Evolutionary conservation across 495 filamentous ascomycete species (phyloP), one percentile per base, ranked within the genome.

Genomic region (Trypethelium eluteriae): DNA sequence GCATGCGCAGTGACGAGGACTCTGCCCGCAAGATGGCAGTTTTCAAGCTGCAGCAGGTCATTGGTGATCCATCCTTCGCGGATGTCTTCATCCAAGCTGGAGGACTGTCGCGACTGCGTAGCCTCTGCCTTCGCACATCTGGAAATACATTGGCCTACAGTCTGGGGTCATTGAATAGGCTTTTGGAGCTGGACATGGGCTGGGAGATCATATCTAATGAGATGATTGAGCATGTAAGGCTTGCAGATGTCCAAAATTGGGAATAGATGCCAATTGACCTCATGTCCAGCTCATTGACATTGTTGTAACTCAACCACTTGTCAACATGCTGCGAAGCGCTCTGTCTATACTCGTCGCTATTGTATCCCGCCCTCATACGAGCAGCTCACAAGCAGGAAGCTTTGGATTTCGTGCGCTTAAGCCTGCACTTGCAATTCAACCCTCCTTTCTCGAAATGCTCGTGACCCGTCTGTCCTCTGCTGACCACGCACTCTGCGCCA

Each of bases 11-110:
- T 72, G 86, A 89, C 61, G 87, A 90, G 84, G 95, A 98, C 83
- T 90, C 90, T 39, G 90, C 91, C 65, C 91, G 94, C 71, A 99
- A 99, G 81, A 97, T 96, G 91, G 94, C 94, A 12, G 95, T 92
- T 67, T 99, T 99, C 84, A 96, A 96, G 77, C 85, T 99, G 47
- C 94, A 99, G 77, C 83, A 85, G 49, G 90, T 87, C 67, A 96
- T 99, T 73, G 91, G 91, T 72, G 95, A 99, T 75, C 94, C 94
- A 3, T 91, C 92, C 62, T 98, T 99, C 74, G 95, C 94, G 53
- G 95, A 98, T 75, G 83, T 93, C 66, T 99, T 98, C 79, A 96
- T 98, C 34, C 83, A 86, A 14, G 89, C 91, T 67, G 95, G 92
- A 56, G 94, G 94, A 7, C 78, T 97, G 59, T 82, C 84, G 67